Evolutionary conservation across 805 yeast species (phyloP).

Genomic region (Kregervanrija fluxuum): DNA sequence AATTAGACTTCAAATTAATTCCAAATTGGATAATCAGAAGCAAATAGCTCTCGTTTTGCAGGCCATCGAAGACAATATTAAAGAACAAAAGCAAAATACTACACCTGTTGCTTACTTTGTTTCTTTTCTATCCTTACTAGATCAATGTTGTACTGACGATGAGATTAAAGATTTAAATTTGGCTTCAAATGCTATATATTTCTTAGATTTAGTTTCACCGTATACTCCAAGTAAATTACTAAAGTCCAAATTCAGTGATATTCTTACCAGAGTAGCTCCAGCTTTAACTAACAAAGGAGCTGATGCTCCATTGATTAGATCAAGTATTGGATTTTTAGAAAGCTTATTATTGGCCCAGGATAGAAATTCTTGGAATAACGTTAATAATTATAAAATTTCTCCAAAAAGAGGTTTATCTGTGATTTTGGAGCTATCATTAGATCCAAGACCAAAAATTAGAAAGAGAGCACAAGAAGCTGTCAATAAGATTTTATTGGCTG

Average conservation of each 20-base stretch:
- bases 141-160: constrained; percentile 56
- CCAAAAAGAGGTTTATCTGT: constrained; percentile 81
- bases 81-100: constrained; percentile 52
- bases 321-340: constrained; percentile 83
- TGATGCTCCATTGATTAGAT: constrained; percentile 74
- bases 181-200: constrained; percentile 71
- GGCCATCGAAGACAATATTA: constrained; percentile 86
- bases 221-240: constrained; percentile 63
- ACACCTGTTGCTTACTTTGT: constrained; percentile 80
- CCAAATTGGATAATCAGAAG: constrained; percentile 84
- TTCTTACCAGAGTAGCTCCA: constrained; percentile 75
- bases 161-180: constrained; percentile 50
- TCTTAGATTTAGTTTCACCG: constrained; percentile 74
- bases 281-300: constrained; percentile 61
- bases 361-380: constrained; percentile 64
- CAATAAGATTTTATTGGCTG: constrained; percentile 49
- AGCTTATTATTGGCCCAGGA: constrained; percentile 75
- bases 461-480: constrained; percentile 92
- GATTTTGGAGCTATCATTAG: constrained; percentile 68
- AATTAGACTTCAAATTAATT: constrained; percentile 62
- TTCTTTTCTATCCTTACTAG: constrained; percentile 73
- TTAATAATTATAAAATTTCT: constrained; percentile 42
- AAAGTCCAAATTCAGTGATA: constrained; percentile 67
- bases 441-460: constrained; percentile 91
- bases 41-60: constrained; percentile 75